phyloP scores from a whole-genome alignment of 768 basidiomycete species.

The Cytidiella melzeri region DNA sequence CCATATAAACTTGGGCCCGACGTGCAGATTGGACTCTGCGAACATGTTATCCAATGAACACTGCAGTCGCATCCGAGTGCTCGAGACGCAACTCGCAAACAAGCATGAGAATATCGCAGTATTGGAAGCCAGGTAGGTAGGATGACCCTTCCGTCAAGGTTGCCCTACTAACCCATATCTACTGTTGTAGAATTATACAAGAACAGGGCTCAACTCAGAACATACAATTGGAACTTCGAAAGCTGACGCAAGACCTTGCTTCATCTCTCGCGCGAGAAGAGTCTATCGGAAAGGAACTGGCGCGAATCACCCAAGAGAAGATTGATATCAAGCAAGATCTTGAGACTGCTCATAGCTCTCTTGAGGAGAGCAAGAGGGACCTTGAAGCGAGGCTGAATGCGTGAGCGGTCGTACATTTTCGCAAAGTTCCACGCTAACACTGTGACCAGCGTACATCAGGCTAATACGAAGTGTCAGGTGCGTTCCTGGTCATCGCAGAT shows the following conservation, averaged over 20 bases:
- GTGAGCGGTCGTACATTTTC: conserved; percentile 10
- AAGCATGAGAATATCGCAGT: conserved; percentile 7
- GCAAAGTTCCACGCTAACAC: no score
- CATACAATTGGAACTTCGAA: neutral
- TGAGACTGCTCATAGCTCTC: neutral
- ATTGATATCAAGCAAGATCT: neutral
- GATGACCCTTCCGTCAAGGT: neutral
- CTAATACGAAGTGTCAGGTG: conserved; percentile 4
- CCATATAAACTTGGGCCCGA: no score
- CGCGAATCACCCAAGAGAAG: neutral
- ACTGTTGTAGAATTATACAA: neutral
- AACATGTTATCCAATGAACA: neutral
- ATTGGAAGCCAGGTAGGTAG: conserved; percentile 5
- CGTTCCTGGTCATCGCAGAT: neutral
- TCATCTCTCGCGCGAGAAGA: conserved; percentile 10
- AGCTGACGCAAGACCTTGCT: conserved; percentile 9
- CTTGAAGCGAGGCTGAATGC: conserved; percentile 8
- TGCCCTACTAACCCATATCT: neutral
- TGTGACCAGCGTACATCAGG: neutral
- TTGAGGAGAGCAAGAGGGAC: conserved; percentile 5
- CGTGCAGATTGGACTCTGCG: neutral
- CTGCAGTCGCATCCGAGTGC: neutral
- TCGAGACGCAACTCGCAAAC: conserved; percentile 1
- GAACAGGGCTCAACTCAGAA: neutral
- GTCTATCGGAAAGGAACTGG: neutral